A percentile compares a stretch with the other conserved stretches of the same genome.
Conservation (phyloP, 768 basidiomycete genomes). For the Postia placenta region DNA sequence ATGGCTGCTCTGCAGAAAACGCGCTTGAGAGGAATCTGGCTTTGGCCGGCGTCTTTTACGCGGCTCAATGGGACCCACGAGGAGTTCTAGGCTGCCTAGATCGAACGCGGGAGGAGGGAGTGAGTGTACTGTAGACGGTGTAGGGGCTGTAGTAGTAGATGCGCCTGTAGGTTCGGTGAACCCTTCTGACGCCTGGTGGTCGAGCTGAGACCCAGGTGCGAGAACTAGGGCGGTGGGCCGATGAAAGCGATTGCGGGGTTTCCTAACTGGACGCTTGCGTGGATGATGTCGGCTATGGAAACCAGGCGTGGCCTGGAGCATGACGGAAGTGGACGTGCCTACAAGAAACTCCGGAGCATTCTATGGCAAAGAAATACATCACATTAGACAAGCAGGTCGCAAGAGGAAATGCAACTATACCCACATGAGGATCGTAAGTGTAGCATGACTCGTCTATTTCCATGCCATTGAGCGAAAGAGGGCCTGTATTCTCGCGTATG, state of each 20-base stretch:
- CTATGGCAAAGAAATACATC: slow-evolving; percentile 1
- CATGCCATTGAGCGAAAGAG: too few relatives aligned
- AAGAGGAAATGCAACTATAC: neutral
- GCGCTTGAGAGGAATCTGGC: neutral
- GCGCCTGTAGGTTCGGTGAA: neutral
- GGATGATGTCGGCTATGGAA: slow-evolving; percentile 8
- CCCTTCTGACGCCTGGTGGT: neutral
- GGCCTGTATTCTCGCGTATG: too few relatives aligned
- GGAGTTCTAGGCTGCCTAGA: neutral
- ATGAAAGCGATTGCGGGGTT: neutral
- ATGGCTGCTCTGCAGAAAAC: neutral
- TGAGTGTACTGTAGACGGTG: neutral
- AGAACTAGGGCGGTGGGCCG: neutral
- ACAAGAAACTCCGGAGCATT: slow-evolving; percentile 16
- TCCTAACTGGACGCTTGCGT: neutral
- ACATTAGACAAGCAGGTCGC: neutral
- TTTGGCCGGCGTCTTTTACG: neutral
- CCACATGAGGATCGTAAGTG: slow-evolving; percentile 14
- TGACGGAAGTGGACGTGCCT: slow-evolving; percentile 14
- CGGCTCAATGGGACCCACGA: slow-evolving; percentile 1
- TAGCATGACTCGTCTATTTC: slow-evolving; percentile 10
- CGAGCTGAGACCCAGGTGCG: neutral
- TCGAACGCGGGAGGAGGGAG: neutral
- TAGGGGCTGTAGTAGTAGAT: neutral
- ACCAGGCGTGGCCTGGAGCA: slow-evolving; percentile 9